Conservation (phyloP, 2,329 filamentous ascomycete genomes). For the Diaporthe sp. region DNA sequence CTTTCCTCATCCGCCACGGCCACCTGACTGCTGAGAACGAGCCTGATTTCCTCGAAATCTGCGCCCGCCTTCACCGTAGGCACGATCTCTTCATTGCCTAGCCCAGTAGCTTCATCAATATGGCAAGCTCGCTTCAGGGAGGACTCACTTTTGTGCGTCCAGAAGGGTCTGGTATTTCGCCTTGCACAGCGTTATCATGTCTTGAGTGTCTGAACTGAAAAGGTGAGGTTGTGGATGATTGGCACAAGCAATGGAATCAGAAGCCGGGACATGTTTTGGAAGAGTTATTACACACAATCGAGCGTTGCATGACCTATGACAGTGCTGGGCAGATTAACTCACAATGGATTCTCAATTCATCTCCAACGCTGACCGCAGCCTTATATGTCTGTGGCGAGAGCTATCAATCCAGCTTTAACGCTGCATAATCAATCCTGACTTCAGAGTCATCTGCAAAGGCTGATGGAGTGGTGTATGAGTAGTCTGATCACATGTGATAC, state of each 20-base stretch:
- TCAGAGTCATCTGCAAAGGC: background rate
- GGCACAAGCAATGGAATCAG: background rate
- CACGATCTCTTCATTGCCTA: background rate
- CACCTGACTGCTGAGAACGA: constrained; percentile 6
- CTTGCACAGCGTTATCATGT: background rate
- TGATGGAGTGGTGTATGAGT: background rate
- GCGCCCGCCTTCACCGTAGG: background rate
- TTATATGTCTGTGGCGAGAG: fast-evolving
- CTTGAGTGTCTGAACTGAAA: background rate
- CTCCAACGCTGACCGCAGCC: background rate
- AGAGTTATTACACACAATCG: background rate
- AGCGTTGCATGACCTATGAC: background rate
- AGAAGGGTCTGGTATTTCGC: background rate
- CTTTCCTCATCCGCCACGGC: constrained; percentile 9
- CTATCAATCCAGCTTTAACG: background rate
- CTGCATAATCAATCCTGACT: background rate
- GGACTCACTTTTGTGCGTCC: background rate
- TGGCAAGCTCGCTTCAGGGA: background rate
- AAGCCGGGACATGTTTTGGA: background rate
- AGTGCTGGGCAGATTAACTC: background rate
- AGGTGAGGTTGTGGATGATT: background rate
- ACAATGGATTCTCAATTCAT: no score
- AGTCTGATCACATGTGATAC: background rate
- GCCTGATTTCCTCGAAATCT: background rate
- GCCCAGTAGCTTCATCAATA: background rate